Conservation (phyloP, 306 rosid genomes). For the Cucurbita maxima region DNA sequence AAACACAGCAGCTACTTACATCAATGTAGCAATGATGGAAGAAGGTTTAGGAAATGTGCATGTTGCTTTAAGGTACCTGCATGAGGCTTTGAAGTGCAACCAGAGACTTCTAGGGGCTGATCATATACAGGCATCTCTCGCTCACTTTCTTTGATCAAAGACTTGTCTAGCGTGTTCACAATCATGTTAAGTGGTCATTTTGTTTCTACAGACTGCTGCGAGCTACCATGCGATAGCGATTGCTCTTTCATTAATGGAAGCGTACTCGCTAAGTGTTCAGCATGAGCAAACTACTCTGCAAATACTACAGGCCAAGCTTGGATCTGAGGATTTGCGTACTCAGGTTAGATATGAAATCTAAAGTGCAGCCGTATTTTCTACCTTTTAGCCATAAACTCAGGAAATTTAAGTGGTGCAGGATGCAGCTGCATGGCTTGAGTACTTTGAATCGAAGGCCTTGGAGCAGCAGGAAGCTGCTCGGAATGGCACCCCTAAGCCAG, state of each 20-base stretch:
- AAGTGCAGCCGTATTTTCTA: neutral
- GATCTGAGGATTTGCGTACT: conserved; percentile 85
- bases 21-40: conserved; percentile 99
- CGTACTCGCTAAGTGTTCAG: conserved; percentile 86
- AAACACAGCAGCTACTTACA: conserved; percentile 96
- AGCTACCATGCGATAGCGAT: conserved; percentile 99
- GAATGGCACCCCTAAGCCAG: conserved; percentile 95
- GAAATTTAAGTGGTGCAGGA: conserved; percentile 39
- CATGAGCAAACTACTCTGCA: conserved; percentile 95
- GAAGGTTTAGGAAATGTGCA: conserved; percentile 97
- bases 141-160: neutral
- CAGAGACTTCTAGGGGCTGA: conserved; percentile 94
- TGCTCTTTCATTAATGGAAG: conserved; percentile 98
- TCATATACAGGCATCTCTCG: conserved; percentile 73
- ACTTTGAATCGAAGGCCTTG: conserved; percentile 94
- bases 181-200: neutral
- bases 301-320: conserved; percentile 92
- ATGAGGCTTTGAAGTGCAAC: conserved; percentile 93
- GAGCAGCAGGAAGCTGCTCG: conserved; percentile 99
- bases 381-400: neutral
- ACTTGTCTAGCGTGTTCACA: neutral
- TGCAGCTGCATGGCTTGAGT: conserved; percentile 99
- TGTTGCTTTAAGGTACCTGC: conserved; percentile 93
- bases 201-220: conserved; percentile 75
- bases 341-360: conserved; percentile 39